Evolutionary conservation across 73 alveolate species (phyloP), one percentile per base, ranked within the genome.

Genomic region (Urostyla sp.): DNA sequence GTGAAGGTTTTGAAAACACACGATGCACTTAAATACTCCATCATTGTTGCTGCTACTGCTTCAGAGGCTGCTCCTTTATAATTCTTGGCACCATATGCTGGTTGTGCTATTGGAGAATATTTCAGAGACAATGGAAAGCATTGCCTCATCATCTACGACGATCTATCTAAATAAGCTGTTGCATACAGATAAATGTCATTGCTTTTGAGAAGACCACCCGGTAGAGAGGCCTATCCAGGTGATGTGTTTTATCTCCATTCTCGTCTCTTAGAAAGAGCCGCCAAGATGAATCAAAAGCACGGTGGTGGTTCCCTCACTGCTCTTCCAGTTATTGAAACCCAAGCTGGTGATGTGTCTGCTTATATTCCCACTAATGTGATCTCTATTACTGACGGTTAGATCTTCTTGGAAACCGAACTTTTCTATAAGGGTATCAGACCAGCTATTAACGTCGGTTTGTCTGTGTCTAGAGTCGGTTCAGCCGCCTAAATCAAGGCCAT

Each of bases 151-250:
- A 89, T 95, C 92, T 95, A 95, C 61, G 99, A 95, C 84, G 99
- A 95, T 75, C 91, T 95, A 44, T 93, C 99, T 49, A 95, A 95
- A 91, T 95, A 95, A 78, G 99, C 99, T 73, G 99, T 95, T 66
- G 99, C 99, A 21, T 91, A 95, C 87, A 87, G 99, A 67, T 95
- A 95, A 80, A 93, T 95, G 96, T 93, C 98, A 5, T 80, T 95
- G 80, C 92, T 95, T 46, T 84, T 95, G 92, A 88, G 98, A 73
- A 90, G 99, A 76, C 99, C 99, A 8, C 99, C 99, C 34, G 99
- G 99, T 30, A 93, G 99, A 60, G 99, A 95, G 91, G 99, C 99
- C 87, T 95, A 93, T 90, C 99, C 99, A 58, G 99, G 99, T 53
- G 98, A 79, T 57, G 88, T 87, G 69, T 87, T 87, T 83, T 84